Evolutionary conservation across 2,329 filamentous ascomycete genomes (phyloP), one percentile per base, ranked within the genome.

Genomic region (Aspergillus fructus): DNA sequence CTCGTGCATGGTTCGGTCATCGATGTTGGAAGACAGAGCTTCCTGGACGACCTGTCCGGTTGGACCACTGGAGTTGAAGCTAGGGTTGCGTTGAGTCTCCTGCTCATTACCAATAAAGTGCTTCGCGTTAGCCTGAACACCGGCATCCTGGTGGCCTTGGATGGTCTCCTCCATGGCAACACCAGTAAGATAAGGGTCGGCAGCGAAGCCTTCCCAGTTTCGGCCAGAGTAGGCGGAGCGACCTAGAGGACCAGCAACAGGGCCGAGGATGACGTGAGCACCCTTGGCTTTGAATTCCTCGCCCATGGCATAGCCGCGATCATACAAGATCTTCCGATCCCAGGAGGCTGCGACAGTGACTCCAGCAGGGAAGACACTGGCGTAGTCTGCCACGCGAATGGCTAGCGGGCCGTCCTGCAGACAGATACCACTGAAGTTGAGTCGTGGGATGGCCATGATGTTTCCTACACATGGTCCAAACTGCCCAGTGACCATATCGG

Each of bases 1-100:
- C 71, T 92, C 89, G 66, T 91, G 89, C 68, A 91, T 77, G 1
- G 89, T 88, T 60, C 88, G 84, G 71, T 92, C 89, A 58, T 90
- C 88, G 17, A 90, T 78, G 64, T 88, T 89, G 34, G 66, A 65
- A 13, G 62, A 67, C 82, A 67, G 55, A 2, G 64, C 62, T 5
- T 67, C 60, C 9, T 64, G 60, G 17, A 62, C 56, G 41, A 63
- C 57, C 42, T 57, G 55, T 2, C 58, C 61, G 6, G 41, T 5
- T 1, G 57, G 61, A 7, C 78, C 79, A 50, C 83, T 78, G 21
- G 66, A 61, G 24, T 71, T 43, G 15, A 54, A 58, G 33, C 47
- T 60, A 23, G 61, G 60, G 55, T 64, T 75, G 7, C 80, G 74
- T 24, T 78, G 76, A 3, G 74, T 79, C 70, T 89, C 87, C 71